Conservation (phyloP, 73 alveolate genomes). For the Paraurostyla sp. region DNA sequence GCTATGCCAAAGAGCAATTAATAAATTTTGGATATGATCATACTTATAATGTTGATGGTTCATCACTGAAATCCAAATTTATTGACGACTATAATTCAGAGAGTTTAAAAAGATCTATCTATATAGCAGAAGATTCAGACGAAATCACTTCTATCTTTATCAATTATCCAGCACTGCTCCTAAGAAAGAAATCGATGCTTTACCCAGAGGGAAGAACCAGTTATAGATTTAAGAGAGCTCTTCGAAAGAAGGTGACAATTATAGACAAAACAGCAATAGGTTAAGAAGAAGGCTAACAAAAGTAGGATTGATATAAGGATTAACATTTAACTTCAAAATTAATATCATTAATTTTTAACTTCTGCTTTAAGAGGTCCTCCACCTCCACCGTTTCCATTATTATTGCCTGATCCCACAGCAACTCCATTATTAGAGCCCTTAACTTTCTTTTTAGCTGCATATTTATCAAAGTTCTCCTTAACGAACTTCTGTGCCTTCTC, state of each 20-base stretch:
- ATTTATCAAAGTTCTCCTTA: constrained; percentile 54
- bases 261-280: constrained; percentile 29
- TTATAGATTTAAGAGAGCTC: constrained; percentile 35
- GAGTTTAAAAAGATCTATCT: constrained; percentile 6
- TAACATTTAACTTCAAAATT: not conserved
- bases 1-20: constrained; percentile 20
- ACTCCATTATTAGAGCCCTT: not conserved
- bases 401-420: not conserved
- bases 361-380: not conserved
- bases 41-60: not conserved
- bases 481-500: constrained; percentile 56
- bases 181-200: constrained; percentile 44
- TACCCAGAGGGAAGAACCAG: constrained; percentile 59
- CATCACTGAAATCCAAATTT: not conserved
- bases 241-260: constrained; percentile 52
- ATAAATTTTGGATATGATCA: constrained; percentile 22
- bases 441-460: constrained; percentile 43
- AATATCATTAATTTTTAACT: not conserved
- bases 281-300: not conserved
- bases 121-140: constrained; percentile 3
- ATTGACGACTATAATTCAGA: constrained; percentile 26
- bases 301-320: no score
- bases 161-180: constrained; percentile 58
- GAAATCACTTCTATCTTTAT: constrained; percentile 56
- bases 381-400: not conserved